phyloP scores from a whole-genome alignment of 108 stramenopile species.

The Skeletonema menzelii region DNA sequence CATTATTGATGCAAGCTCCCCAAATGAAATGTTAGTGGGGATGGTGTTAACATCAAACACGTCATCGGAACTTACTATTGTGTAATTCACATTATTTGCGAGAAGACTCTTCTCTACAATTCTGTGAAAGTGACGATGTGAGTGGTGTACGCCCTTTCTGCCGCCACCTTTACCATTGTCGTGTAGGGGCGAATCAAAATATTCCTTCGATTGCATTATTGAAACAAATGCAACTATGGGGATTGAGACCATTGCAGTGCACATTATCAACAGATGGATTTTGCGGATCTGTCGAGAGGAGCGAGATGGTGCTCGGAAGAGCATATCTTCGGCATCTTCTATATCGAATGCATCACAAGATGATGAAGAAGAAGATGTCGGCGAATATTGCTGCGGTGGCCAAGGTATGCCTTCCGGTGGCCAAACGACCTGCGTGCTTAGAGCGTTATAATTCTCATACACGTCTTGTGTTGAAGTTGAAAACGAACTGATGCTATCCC shows the following conservation, averaged over 20 bases:
- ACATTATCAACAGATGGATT: not conserved
- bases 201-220: not conserved
- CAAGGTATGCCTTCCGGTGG: not conserved
- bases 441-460: conserved; percentile 11
- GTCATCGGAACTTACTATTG: not conserved
- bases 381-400: not conserved
- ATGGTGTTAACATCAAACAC: conserved; percentile 8
- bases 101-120: not conserved
- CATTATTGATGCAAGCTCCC: conserved; percentile 36
- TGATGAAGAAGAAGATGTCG: not conserved
- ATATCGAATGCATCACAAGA: not conserved
- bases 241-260: not conserved
- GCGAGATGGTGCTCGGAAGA: not conserved
- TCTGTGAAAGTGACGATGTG: conserved; percentile 7
- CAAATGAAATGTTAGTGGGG: conserved; percentile 15
- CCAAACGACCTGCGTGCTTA: conserved; percentile 9
- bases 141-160: not conserved
- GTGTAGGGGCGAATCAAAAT: not conserved
- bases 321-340: not conserved
- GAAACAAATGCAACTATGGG: not conserved
- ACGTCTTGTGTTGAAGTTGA: not conserved
- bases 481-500: not conserved
- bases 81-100: not conserved
- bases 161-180: not conserved
- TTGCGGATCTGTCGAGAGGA: not conserved